A percentile compares a stretch with the other conserved stretches of the same genome.
phyloP scores from a whole-genome alignment of 805 yeast species.

The Candida vaughaniae region DNA sequence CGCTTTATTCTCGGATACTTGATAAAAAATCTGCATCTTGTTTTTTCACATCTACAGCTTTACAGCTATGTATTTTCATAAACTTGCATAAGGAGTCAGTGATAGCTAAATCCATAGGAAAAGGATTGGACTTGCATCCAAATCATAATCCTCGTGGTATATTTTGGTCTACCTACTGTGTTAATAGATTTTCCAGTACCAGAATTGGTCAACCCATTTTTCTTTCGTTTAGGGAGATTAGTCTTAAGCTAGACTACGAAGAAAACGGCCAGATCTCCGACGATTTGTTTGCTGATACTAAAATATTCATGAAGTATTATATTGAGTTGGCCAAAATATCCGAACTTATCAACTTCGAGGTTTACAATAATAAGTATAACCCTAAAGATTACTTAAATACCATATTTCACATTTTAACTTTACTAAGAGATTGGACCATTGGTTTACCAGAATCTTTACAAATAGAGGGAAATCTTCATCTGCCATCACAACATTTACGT shows the following conservation, averaged over 20 bases:
- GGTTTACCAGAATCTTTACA: slow-evolving; percentile 19
- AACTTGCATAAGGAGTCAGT: slow-evolving; percentile 21
- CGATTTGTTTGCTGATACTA: slow-evolving; percentile 3
- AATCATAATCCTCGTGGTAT: slow-evolving; percentile 13
- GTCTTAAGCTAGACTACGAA: slow-evolving; percentile 4
- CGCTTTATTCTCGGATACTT: slow-evolving; percentile 22
- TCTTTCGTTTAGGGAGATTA: slow-evolving; percentile 19
- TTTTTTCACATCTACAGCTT: slow-evolving; percentile 21
- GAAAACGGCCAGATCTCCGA: background rate
- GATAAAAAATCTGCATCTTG: slow-evolving; percentile 29
- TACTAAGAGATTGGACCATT: slow-evolving; percentile 22
- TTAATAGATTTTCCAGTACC: slow-evolving; percentile 23
- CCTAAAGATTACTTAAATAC: slow-evolving; percentile 17
- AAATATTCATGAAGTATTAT: slow-evolving; percentile 15
- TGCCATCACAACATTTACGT: slow-evolving; percentile 14
- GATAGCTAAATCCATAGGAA: slow-evolving; percentile 5
- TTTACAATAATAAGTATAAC: slow-evolving; percentile 18
- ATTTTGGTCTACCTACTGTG: slow-evolving; percentile 27
- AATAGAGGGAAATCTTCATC: slow-evolving; percentile 14
- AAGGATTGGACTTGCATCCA: slow-evolving; percentile 3
- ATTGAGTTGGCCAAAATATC: slow-evolving; percentile 25
- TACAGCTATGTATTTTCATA: slow-evolving; percentile 26
- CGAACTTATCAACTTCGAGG: slow-evolving; percentile 21
- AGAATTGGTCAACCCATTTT: slow-evolving; percentile 27
- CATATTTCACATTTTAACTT: slow-evolving; percentile 15